Conservation (phyloP, 2,329 filamentous ascomycete genomes). For the Acarospora socialis region DNA sequence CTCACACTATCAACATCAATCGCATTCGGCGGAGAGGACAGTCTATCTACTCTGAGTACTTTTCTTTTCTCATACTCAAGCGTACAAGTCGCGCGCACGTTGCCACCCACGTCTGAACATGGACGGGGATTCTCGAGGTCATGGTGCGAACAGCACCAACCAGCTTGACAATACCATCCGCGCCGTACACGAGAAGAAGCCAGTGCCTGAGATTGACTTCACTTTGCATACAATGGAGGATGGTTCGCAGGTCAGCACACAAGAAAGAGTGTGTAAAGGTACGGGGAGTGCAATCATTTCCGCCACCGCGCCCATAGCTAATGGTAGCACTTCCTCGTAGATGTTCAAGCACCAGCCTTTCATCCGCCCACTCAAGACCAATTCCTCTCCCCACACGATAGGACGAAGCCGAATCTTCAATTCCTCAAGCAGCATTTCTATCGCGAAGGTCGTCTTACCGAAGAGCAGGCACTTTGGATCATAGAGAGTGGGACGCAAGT, state of each 20-base stretch:
- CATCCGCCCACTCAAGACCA: slow-evolving; percentile 83
- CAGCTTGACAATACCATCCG: slow-evolving; percentile 81
- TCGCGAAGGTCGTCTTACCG: slow-evolving; percentile 87
- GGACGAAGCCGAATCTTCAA: slow-evolving; percentile 74
- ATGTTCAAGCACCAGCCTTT: slow-evolving; percentile 95
- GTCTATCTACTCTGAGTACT: no score
- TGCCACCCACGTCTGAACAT: no score
- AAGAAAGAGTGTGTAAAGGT: slow-evolving; percentile 98
- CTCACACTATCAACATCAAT: no score
- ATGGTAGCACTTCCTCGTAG: slow-evolving; percentile 33
- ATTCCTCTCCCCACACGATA: slow-evolving; percentile 80
- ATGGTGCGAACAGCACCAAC: slow-evolving; percentile 24
- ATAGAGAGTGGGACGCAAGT: slow-evolving; percentile 77
- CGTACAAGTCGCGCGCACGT: no score
- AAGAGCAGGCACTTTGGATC: slow-evolving; percentile 96
- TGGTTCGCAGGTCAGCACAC: slow-evolving; percentile 83
- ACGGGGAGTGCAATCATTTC: slow-evolving; percentile 18
- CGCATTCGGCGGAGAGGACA: no score
- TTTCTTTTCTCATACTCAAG: no score
- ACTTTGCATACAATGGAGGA: slow-evolving; percentile 98
- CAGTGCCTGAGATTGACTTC: slow-evolving; percentile 95
- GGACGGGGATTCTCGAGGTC: no score
- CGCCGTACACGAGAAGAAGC: slow-evolving; percentile 89
- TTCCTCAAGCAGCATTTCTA: slow-evolving; percentile 99
- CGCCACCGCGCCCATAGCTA: slow-evolving; percentile 2